These are phyloP conservation scores for Gonium pectorale DNA, from an alignment of 139 green algal genomes.

Conservation along the genomic window DNA sequence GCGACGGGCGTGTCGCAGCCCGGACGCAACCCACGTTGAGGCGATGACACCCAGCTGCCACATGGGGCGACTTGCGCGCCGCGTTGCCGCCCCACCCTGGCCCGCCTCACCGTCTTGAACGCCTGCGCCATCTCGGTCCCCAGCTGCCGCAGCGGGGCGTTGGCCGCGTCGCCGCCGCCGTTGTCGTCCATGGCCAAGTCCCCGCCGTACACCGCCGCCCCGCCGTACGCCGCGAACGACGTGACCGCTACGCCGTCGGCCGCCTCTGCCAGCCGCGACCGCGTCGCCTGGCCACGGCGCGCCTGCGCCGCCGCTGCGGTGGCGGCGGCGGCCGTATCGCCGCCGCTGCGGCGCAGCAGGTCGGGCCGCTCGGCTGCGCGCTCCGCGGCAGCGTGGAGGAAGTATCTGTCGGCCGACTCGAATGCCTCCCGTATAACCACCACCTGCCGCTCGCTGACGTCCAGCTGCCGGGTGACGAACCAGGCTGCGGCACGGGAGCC, in stretches of 20 bases:
- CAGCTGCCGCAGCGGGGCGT: constrained; percentile 19
- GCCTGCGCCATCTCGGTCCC: constrained; percentile 33
- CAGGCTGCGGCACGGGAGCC: constrained; percentile 36
- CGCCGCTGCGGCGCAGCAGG: not conserved
- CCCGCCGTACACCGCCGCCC: too few species aligned
- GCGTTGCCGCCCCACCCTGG: too few species aligned
- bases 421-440: constrained; percentile 30
- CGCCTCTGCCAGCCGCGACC: not conserved
- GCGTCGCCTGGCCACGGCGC: too few species aligned
- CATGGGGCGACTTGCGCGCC: too few species aligned
- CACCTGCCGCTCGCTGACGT: constrained; percentile 25
- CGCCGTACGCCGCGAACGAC: too few species aligned
- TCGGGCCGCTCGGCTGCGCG: constrained; percentile 20
- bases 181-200: too few species aligned
- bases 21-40: too few species aligned
- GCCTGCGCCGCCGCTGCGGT: not conserved
- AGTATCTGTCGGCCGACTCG: constrained; percentile 45
- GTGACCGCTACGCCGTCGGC: not conserved
- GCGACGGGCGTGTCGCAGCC: too few species aligned
- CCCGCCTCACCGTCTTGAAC: constrained; percentile 35
- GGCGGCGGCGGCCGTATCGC: not conserved
- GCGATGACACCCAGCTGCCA: too few species aligned
- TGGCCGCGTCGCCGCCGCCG: not conserved
- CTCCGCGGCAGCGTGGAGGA: constrained; percentile 39
- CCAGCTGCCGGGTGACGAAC: constrained; percentile 3